Conservation (phyloP, 169 alveolate species). For the Nephromyces sp. region DNA sequence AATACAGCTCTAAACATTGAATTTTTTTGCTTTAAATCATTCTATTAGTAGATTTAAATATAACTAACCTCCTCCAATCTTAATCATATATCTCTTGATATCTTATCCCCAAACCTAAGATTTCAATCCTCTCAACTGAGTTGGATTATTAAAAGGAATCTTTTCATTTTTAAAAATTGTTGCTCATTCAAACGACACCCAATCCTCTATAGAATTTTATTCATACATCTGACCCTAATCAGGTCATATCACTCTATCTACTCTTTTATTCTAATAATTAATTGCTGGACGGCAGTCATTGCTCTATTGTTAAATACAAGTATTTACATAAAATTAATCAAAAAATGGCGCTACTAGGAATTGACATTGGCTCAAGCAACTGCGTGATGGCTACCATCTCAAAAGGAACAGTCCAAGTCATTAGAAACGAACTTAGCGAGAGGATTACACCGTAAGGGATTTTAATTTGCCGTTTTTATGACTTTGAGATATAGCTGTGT, state of each 20-base stretch:
- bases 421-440: slow-evolving; percentile 85
- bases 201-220: background rate
- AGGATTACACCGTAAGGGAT: slow-evolving; percentile 80
- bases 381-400: slow-evolving; percentile 88
- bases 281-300: background rate
- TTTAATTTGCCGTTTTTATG: background rate
- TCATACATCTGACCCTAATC: background rate
- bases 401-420: slow-evolving; percentile 86
- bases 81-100: too few relatives aligned
- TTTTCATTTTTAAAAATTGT: background rate
- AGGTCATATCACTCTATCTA: background rate
- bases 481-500: background rate
- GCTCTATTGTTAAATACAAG: too few relatives aligned
- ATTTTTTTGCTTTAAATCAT: too few relatives aligned
- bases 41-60: too few relatives aligned
- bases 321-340: background rate
- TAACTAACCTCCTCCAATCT: too few relatives aligned
- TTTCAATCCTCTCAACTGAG: too few relatives aligned
- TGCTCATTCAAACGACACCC: background rate
- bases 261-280: background rate
- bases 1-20: too few relatives aligned
- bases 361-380: slow-evolving; percentile 91
- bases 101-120: too few relatives aligned
- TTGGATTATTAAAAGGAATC: background rate
- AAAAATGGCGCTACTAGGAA: slow-evolving; percentile 73